These are phyloP conservation scores for Verbascum thapsus DNA, from an alignment of 257 asterid species.

Conservation along the genomic window DNA sequence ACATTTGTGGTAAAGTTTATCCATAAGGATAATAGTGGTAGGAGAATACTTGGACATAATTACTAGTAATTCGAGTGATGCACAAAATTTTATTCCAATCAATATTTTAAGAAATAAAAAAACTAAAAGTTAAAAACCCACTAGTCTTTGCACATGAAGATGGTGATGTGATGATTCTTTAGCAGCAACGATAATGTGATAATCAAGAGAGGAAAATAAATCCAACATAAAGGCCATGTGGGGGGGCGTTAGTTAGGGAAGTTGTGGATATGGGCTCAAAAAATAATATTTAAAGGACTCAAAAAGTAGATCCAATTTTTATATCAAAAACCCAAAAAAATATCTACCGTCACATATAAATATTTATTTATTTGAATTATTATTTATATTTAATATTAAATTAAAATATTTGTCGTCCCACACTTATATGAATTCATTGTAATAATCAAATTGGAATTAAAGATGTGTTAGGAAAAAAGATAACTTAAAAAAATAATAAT, in stretches of 20 bases:
- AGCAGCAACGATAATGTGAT: background rate
- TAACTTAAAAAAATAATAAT: no score
- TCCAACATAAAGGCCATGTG: conserved; percentile 30
- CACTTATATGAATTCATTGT: no score
- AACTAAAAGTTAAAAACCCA: background rate
- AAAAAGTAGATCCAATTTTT: background rate
- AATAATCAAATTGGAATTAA: no score
- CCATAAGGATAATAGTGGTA: background rate
- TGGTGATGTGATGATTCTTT: background rate
- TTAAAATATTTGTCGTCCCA: no score
- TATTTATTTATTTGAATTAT: no score
- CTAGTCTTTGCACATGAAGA: background rate
- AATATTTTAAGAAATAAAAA: background rate
- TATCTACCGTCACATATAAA: no score
- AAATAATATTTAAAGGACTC: conserved; percentile 17
- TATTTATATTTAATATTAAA: no score
- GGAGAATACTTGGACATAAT: background rate
- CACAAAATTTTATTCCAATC: background rate
- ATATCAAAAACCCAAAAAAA: background rate
- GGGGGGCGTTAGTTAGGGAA: conserved; percentile 34
- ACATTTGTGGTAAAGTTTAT: background rate
- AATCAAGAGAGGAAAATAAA: background rate
- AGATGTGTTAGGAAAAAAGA: no score
- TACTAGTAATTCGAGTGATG: background rate
- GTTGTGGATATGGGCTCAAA: conserved; percentile 36